Conservation (phyloP, 108 stramenopile species). For the Discostella pseudostelligera region DNA sequence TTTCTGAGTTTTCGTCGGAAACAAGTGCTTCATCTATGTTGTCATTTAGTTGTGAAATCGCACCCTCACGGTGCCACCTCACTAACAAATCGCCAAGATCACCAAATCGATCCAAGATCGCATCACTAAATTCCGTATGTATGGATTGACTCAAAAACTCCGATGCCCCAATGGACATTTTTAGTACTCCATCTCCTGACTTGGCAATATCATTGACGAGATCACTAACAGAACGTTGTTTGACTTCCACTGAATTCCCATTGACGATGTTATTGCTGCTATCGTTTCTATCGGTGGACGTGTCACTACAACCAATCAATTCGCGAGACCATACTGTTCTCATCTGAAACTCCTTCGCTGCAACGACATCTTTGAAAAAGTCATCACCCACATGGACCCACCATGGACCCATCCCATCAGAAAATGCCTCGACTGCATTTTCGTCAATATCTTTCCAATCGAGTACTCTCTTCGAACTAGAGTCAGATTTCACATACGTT, state of each 20-base stretch:
- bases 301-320: conserved; percentile 48
- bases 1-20: conserved; percentile 3
- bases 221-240: conserved; percentile 26
- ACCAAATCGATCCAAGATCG: conserved; percentile 38
- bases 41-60: conserved; percentile 2
- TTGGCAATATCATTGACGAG: conserved; percentile 38
- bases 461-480: neutral
- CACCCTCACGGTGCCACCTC: conserved; percentile 32
- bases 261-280: neutral
- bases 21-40: neutral
- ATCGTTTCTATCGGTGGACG: neutral
- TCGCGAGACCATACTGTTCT: conserved; percentile 77
- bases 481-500: neutral
- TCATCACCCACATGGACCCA: conserved; percentile 90
- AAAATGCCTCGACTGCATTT: conserved; percentile 28
- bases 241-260: neutral
- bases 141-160: conserved; percentile 35
- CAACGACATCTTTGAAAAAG: conserved; percentile 84
- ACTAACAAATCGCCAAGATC: conserved; percentile 29
- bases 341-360: conserved; percentile 75
- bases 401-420: conserved; percentile 65
- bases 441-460: conserved; percentile 34
- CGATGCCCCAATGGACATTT: conserved; percentile 38
- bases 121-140: conserved; percentile 43
- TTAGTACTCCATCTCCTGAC: conserved; percentile 21